A percentile compares a stretch with the other conserved stretches of the same genome.
These are phyloP conservation scores for Antitrichia curtipendula DNA, from an alignment of 225 moss, liverwort and hornwort genomes.

Conservation along the genomic window DNA sequence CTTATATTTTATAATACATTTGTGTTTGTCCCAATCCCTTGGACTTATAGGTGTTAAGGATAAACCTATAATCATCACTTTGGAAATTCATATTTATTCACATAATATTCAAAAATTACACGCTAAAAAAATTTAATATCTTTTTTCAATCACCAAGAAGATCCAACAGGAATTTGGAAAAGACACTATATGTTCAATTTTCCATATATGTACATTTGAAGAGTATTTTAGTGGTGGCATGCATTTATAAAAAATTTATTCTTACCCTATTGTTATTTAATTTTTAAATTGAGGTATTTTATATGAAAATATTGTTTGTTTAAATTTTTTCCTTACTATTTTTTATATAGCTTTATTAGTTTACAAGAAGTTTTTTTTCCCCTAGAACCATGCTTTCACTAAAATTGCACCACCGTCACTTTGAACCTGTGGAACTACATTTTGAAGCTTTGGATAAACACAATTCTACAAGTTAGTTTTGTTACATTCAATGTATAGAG, in stretches of 20 bases:
- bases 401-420: background rate
- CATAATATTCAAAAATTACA: background rate
- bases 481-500: background rate
- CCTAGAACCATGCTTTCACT: background rate
- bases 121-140: background rate
- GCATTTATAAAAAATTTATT: too few species aligned
- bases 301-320: background rate
- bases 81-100: background rate
- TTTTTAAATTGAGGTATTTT: background rate
- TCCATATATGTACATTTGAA: background rate
- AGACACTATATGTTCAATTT: rapidly evolving
- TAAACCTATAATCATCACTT: background rate
- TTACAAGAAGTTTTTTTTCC: background rate
- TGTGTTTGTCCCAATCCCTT: too few species aligned
- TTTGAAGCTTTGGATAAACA: background rate
- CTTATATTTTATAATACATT: too few species aligned
- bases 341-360: background rate
- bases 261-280: background rate
- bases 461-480: background rate
- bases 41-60: too few species aligned
- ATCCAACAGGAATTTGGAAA: background rate
- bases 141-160: background rate
- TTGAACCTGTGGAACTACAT: background rate
- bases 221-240: too few species aligned
- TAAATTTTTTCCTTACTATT: background rate